These are phyloP conservation scores for Coix lacrymajobi DNA, from an alignment of 176 grass and related monocot species.

Conservation along the genomic window DNA sequence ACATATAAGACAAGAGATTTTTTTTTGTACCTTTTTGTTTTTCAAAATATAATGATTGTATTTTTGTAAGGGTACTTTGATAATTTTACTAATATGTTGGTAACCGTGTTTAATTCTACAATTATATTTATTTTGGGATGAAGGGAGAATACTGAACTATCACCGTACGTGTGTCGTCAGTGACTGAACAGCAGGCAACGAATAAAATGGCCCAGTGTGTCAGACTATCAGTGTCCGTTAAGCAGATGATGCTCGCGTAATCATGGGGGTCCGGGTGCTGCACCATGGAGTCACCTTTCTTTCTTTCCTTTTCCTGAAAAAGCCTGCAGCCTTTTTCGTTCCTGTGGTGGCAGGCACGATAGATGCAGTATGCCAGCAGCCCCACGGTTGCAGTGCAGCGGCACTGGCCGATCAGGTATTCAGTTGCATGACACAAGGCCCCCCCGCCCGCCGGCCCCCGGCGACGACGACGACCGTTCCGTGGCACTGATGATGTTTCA, in stretches of 20 bases:
- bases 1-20: too few species aligned
- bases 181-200: background rate
- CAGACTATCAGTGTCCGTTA: background rate
- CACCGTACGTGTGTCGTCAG: too few species aligned
- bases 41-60: too few species aligned
- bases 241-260: background rate
- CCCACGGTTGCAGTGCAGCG: constrained; percentile 2
- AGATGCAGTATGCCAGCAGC: background rate
- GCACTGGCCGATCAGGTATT: background rate
- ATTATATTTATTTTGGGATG: too few species aligned
- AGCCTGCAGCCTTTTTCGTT: constrained; percentile 2
- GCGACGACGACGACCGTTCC: background rate
- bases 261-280: background rate
- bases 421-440: background rate
- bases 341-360: background rate
- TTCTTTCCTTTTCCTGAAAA: background rate
- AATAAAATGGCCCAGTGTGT: background rate
- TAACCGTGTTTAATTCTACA: too few species aligned
- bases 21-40: too few species aligned
- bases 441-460: background rate
- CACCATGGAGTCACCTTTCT: background rate
- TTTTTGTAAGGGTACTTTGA: too few species aligned
- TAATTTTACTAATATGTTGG: too few species aligned
- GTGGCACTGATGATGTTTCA: background rate
- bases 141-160: too few species aligned